Conservation (phyloP, 1,284 basidiomycete genomes). For the Inonotus hispidus region DNA sequence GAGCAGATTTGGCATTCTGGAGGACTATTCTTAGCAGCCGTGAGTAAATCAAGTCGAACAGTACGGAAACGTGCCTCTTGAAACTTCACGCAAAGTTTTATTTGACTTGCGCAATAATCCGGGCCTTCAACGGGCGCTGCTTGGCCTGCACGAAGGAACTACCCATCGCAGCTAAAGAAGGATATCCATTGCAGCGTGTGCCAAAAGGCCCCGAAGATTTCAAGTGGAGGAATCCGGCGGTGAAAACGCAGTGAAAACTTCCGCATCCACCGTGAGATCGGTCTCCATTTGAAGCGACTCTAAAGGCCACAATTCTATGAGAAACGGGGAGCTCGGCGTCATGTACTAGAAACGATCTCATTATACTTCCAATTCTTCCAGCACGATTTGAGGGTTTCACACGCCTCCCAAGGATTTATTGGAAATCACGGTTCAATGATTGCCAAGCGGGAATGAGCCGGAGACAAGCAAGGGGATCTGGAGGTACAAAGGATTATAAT, state of each 20-base stretch:
- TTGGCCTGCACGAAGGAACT: neutral
- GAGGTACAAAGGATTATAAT: no score
- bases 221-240: neutral
- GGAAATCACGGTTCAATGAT: neutral
- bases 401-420: neutral
- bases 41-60: neutral
- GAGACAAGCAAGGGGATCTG: neutral
- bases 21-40: neutral
- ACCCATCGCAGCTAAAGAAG: neutral
- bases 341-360: neutral
- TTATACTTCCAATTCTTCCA: neutral
- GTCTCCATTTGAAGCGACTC: neutral
- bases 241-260: neutral
- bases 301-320: neutral
- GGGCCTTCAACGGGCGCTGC: neutral
- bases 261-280: neutral
- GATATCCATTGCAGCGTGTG: neutral
- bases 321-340: neutral
- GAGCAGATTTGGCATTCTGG: neutral
- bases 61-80: neutral
- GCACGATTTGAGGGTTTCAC: neutral
- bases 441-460: neutral
- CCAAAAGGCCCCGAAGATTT: neutral
- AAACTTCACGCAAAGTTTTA: neutral
- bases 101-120: neutral